phyloP scores from a whole-genome alignment of 106 monocot genomes.

The Chionographis japonica region DNA sequence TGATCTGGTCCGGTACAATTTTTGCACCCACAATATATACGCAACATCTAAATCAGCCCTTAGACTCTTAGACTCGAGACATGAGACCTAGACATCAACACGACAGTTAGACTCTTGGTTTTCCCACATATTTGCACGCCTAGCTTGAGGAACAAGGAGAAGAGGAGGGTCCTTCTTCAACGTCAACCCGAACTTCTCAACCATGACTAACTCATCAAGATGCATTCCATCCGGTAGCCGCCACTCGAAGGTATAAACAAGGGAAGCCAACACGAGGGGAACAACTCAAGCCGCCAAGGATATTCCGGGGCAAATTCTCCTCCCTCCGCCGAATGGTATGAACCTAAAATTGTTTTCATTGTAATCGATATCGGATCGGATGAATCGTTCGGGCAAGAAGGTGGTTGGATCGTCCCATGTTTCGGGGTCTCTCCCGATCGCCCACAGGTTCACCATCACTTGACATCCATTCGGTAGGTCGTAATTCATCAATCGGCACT shows the following conservation, averaged over 20 bases:
- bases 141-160: background rate
- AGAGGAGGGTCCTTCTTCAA: background rate
- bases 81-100: no score
- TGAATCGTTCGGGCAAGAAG: conserved; percentile 21
- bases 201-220: conserved; percentile 9
- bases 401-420: conserved; percentile 1
- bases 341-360: background rate
- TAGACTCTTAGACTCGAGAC: no score
- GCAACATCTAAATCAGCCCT: no score
- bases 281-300: background rate
- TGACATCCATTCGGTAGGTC: conserved; percentile 2
- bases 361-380: background rate
- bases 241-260: conserved; percentile 17
- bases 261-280: conserved; percentile 5
- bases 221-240: conserved; percentile 5
- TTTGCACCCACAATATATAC: no score
- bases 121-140: no score
- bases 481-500: conserved; percentile 8
- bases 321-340: background rate
- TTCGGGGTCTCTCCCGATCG: conserved; percentile 12
- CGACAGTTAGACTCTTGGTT: no score
- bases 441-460: conserved; percentile 19
- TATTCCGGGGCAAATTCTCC: background rate
- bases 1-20: no score
- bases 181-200: conserved; percentile 6